A percentile compares a stretch with the other conserved stretches of the same genome.
phyloP scores from a whole-genome alignment of 2,329 filamentous ascomycete genomes.

The Grosmannia huntii region DNA sequence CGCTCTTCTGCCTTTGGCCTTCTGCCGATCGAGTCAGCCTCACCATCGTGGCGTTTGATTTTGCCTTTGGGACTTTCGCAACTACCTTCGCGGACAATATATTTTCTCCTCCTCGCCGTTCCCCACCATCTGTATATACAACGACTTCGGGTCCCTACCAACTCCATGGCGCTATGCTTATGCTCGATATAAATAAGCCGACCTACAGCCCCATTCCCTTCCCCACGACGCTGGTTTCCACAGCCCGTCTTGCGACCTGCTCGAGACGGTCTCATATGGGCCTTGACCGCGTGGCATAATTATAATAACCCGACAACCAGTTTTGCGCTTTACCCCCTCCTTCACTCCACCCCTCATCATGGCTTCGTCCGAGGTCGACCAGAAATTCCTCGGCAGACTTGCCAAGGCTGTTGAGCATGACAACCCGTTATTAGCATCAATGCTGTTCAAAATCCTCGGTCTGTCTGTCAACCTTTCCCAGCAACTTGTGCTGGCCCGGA shows the following conservation, averaged over 20 bases:
- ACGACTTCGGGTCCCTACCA: neutral
- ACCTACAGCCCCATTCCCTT: neutral
- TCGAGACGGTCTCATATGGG: neutral
- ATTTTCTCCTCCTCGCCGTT: neutral
- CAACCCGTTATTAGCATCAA: constrained; percentile 66
- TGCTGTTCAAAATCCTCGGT: constrained; percentile 83
- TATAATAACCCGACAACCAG: neutral
- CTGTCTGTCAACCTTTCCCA: constrained; percentile 79
- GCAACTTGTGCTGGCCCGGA: constrained; percentile 71
- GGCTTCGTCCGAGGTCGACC: constrained; percentile 94
- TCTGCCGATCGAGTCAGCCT: neutral
- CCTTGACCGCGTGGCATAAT: neutral
- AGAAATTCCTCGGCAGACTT: constrained; percentile 87
- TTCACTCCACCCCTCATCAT: constrained; percentile 32
- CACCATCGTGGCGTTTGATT: neutral
- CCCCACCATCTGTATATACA: neutral
- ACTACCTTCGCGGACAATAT: neutral
- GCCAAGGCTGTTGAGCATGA: constrained; percentile 67
- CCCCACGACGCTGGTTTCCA: neutral
- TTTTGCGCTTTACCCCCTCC: neutral
- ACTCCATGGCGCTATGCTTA: neutral
- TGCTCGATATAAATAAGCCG: neutral
- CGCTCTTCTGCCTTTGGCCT: neutral
- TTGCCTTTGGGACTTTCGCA: neutral
- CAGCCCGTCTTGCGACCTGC: neutral